Conservation (phyloP, 176 grass and related monocot genomes). For the Zizania latifolia region DNA sequence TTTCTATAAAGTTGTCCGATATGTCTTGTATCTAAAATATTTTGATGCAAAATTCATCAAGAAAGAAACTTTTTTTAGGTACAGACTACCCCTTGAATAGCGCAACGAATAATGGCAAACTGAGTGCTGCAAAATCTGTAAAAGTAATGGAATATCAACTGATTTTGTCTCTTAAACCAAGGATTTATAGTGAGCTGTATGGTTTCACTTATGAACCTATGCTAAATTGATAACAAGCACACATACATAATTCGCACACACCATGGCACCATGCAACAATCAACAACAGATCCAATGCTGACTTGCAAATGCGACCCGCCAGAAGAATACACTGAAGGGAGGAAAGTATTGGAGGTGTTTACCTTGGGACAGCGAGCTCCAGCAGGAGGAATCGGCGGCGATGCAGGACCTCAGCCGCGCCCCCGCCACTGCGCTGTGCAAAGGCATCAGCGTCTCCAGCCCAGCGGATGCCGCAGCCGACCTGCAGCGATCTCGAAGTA, state of each 20-base stretch:
- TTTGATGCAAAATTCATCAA: background rate
- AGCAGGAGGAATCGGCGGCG: conserved; percentile 42
- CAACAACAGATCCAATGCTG: background rate
- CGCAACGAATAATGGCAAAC: background rate
- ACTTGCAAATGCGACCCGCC: too few species aligned
- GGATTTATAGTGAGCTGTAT: background rate
- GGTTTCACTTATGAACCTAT: background rate
- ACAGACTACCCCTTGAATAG: background rate
- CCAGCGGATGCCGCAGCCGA: conserved; percentile 20
- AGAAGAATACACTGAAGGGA: background rate
- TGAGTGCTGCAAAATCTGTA: background rate
- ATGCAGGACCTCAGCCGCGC: conserved; percentile 53
- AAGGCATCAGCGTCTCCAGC: conserved; percentile 46
- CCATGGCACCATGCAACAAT: background rate
- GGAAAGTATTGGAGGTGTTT: background rate
- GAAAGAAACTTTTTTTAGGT: background rate
- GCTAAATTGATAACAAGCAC: background rate
- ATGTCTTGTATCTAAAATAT: background rate
- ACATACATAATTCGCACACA: background rate
- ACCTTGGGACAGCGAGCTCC: conserved; percentile 65
- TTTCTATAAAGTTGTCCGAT: background rate
- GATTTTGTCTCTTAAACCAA: background rate
- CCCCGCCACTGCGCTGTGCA: conserved; percentile 48
- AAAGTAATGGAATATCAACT: background rate
- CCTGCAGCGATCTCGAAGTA: background rate